phyloP scores from a whole-genome alignment of 768 basidiomycete species.

The Dentipellis sp. region DNA sequence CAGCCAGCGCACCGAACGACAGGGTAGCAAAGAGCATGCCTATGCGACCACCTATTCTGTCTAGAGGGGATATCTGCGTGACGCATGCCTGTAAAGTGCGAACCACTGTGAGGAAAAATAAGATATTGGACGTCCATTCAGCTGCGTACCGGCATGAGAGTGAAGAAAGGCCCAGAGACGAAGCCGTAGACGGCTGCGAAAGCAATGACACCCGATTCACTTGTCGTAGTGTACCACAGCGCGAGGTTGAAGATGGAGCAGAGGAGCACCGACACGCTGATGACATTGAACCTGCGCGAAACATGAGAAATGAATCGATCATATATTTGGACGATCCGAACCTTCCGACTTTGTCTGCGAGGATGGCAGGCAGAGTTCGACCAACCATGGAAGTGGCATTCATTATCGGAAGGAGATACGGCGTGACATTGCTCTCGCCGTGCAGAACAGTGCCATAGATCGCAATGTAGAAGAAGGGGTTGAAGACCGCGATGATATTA shows the following conservation, averaged over 20 bases:
- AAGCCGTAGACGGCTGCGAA: conserved; percentile 23
- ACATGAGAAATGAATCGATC: not conserved
- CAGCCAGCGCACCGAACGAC: conserved; percentile 14
- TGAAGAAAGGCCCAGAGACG: conserved; percentile 17
- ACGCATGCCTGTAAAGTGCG: conserved; percentile 20
- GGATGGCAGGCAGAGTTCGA: conserved; percentile 20
- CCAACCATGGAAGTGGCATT: conserved; percentile 22
- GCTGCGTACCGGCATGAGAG: conserved; percentile 1
- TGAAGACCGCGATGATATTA: conserved; percentile 17
- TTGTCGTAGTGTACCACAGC: conserved; percentile 22
- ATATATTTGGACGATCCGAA: not conserved
- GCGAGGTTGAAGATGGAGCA: conserved; percentile 18
- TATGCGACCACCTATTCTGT: conserved; percentile 22
- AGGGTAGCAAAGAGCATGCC: conserved; percentile 7
- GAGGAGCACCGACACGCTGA: conserved; percentile 18
- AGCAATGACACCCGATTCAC: conserved; percentile 15
- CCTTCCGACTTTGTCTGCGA: conserved; percentile 22
- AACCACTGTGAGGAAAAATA: not conserved
- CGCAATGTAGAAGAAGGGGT: conserved; percentile 27
- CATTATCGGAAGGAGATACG: conserved; percentile 23
- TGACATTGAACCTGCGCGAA: conserved; percentile 19
- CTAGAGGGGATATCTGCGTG: conserved; percentile 21
- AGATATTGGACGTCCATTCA: not conserved
- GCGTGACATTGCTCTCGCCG: conserved; percentile 14
- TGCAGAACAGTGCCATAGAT: conserved; percentile 19